Evolutionary conservation across 441 rosid genomes (phyloP), one percentile per base, ranked within the genome.

Genomic region (Jatropha multifida): DNA sequence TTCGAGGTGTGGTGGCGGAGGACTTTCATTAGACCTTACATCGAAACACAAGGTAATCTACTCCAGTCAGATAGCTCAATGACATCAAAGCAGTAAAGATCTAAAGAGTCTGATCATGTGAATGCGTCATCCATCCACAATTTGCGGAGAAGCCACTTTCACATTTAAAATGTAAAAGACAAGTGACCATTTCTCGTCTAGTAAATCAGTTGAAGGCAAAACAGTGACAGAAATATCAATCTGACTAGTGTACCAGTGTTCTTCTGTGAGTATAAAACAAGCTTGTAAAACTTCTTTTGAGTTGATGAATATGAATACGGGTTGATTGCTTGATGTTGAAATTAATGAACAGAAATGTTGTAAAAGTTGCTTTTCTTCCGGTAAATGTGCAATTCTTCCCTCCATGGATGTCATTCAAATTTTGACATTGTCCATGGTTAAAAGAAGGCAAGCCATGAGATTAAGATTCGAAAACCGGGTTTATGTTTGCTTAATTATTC

Each of bases 1-100:
- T 93, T 95, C 27, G 94, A 95, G 87, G 99, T 95, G 55, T 95
- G 99, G 99, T 95, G 99, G 99, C 90, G 99, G 7, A 76, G 99
- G 76, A 86, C 99, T 12, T 95, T 95, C 75, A 79, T 93, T 71
- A 88, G 94, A 78, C 97, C 99, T 32, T 88, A 86, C 66, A 80
- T 78, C 12, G 94, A 90, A 74, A 79, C 86, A 67, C 90, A 84
- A 62, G 83, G 81, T 49, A 81, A 80, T 78, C 18, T 26, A 69
- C 82, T 54, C 58, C 85, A 81, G 46, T 80, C 85, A 2, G 87
- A 90, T 49, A 69, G 61, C 79, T 85, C 82, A 54, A 73, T 56
- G 68, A 77, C 74, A 20, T 72, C 79, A 58, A 83, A 85, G 78
- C 80, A 80, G 80, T 71, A 80, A 65, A 54, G 65, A 52, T 5